phyloP scores from a whole-genome alignment of 2,329 filamentous ascomycete species.

The Aspergillus ruber region DNA sequence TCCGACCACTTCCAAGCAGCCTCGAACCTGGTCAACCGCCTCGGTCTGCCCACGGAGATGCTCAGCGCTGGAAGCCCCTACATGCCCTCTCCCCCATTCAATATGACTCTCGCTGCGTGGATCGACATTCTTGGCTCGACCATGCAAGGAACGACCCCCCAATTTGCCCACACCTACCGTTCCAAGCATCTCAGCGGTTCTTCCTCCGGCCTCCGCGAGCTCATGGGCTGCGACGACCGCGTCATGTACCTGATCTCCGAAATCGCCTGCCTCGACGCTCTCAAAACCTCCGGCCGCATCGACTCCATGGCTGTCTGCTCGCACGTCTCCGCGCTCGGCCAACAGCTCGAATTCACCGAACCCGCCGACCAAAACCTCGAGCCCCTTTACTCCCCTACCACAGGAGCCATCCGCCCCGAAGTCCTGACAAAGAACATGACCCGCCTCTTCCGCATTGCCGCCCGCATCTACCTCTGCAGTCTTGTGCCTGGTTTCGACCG shows the following conservation, averaged over 20 bases:
- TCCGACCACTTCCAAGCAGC: constrained; percentile 94
- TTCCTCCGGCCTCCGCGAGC: constrained; percentile 71
- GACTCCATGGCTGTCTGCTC: constrained; percentile 81
- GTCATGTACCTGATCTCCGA: constrained; percentile 98
- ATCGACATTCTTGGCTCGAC: constrained; percentile 95
- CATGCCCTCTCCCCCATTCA: constrained; percentile 66
- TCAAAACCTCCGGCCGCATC: constrained; percentile 70
- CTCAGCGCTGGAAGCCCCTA: constrained; percentile 55
- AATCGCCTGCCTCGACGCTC: constrained; percentile 87
- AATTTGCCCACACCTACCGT: constrained; percentile 90
- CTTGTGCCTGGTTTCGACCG: constrained; percentile 83
- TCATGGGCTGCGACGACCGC: constrained; percentile 95
- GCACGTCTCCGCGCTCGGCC: constrained; percentile 80
- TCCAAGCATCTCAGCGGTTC: constrained; percentile 71
- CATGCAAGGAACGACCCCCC: constrained; percentile 78
- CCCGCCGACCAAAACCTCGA: constrained; percentile 56
- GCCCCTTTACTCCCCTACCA: constrained; percentile 48
- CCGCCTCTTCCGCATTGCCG: constrained; percentile 80
- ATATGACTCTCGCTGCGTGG: constrained; percentile 85
- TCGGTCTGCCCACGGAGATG: constrained; percentile 68
- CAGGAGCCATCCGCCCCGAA: constrained; percentile 70
- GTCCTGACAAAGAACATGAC: constrained; percentile 86
- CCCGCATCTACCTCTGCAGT: constrained; percentile 94
- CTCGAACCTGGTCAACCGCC: constrained; percentile 74
- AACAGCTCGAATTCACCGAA: constrained; percentile 80